Evolutionary conservation across 2,329 filamentous ascomycete species (phyloP).

Genomic region (Fusarium sambucinum): DNA sequence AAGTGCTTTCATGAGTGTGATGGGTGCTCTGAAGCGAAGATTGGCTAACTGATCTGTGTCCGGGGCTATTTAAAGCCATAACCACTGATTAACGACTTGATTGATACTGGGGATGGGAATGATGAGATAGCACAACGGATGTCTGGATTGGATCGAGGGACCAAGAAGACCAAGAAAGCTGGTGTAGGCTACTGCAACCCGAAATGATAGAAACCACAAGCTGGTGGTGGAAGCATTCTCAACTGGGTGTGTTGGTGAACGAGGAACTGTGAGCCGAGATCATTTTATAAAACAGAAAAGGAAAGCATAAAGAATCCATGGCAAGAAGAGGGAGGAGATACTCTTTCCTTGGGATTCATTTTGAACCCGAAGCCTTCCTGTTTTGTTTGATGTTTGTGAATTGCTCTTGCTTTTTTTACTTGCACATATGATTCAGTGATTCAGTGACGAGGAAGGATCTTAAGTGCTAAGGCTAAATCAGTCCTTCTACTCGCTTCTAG

Average conservation of each 20-base stretch:
- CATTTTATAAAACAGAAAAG: neutral
- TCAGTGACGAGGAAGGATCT: conserved; percentile 2
- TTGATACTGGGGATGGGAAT: conserved; percentile 14
- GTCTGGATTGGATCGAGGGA: conserved; percentile 37
- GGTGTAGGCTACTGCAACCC: conserved; percentile 36
- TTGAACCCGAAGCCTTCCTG: conserved; percentile 1
- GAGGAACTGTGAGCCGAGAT: neutral
- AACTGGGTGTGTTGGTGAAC: conserved; percentile 15
- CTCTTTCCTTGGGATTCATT: neutral
- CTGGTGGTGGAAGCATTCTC: conserved; percentile 33
- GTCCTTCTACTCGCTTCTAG: neutral
- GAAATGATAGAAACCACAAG: conserved; percentile 38
- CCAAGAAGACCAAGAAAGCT: conserved; percentile 43
- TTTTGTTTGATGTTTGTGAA: neutral
- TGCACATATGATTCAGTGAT: neutral
- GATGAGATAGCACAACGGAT: conserved; percentile 38
- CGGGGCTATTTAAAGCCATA: conserved; percentile 50
- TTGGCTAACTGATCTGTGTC: conserved; percentile 56
- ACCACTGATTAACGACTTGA: conserved; percentile 20
- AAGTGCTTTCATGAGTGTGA: conserved; percentile 44
- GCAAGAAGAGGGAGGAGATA: neutral
- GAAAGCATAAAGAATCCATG: neutral
- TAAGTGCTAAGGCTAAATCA: neutral
- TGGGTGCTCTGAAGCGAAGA: conserved; percentile 54
- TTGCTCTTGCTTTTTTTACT: conserved; percentile 14